These are phyloP conservation scores for Mycena belliarum DNA, from an alignment of 768 basidiomycete genomes.

Conservation along the genomic window DNA sequence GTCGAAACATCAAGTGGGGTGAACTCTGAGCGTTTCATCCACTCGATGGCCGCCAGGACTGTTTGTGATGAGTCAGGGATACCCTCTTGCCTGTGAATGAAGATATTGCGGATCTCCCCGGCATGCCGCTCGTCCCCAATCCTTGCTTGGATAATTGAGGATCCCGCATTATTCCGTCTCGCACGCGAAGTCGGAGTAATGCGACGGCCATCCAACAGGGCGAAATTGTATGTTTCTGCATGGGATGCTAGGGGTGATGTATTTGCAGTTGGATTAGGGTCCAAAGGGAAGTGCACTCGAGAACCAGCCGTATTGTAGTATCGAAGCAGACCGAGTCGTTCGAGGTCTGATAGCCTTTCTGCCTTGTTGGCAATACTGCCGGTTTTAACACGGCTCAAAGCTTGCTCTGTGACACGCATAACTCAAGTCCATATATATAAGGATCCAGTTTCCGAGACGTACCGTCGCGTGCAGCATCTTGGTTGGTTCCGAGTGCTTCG, in stretches of 20 bases:
- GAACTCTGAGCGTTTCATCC: neutral
- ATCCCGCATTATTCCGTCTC: constrained; percentile 5
- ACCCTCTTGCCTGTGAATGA: constrained; percentile 21
- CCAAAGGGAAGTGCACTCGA: neutral
- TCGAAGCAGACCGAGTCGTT: neutral
- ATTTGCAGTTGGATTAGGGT: neutral
- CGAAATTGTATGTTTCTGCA: constrained; percentile 7
- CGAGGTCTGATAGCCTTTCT: no score
- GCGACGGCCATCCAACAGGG: constrained; percentile 20
- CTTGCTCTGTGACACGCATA: no score
- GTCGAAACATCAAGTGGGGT: constrained; percentile 12
- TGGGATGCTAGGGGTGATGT: neutral
- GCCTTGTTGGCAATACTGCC: no score
- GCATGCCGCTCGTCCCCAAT: neutral
- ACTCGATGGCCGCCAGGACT: neutral
- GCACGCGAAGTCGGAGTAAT: constrained; percentile 13
- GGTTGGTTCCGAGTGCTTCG: constrained; percentile 22
- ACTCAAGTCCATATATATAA: no score
- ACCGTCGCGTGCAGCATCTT: constrained; percentile 14
- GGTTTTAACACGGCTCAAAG: neutral
- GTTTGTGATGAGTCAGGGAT: neutral
- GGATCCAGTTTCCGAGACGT: no score
- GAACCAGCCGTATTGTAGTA: constrained; percentile 5
- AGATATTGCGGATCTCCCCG: constrained; percentile 19
- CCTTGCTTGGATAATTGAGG: constrained; percentile 16